A percentile compares a stretch with the other conserved stretches of the same genome.
Evolutionary conservation across 768 basidiomycete species (phyloP).

Genomic region (Crucibulum laeve): DNA sequence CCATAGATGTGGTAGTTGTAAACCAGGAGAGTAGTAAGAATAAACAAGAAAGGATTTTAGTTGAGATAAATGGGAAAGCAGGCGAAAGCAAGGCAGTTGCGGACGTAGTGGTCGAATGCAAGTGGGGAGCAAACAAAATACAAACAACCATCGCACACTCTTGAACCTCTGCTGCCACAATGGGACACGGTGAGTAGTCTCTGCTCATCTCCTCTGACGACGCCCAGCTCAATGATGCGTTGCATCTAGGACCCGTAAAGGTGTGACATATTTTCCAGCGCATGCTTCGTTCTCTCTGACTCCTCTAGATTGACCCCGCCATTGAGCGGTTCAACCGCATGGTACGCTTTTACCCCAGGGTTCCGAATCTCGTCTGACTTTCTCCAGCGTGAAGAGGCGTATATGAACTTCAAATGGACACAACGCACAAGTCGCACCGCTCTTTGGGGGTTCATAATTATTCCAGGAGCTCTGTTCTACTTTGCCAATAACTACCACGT

Average conservation of each 20-base stretch:
- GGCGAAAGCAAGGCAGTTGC: too few species aligned
- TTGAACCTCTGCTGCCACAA: conserved; percentile 22
- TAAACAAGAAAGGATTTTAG: too few species aligned
- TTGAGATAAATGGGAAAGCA: too few species aligned
- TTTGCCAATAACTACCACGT: conserved; percentile 42
- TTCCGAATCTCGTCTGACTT: conserved; percentile 6
- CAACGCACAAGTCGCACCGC: conserved; percentile 57
- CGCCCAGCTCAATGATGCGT: too few species aligned
- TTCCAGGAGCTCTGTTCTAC: conserved; percentile 56
- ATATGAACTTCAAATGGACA: conserved; percentile 81
- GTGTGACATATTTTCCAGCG: conserved; percentile 25
- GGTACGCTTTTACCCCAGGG: conserved; percentile 23
- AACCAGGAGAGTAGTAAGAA: neutral
- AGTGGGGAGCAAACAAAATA: conserved; percentile 30
- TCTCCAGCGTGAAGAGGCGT: conserved; percentile 81
- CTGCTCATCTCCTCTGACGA: too few species aligned
- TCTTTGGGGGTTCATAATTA: conserved; percentile 57
- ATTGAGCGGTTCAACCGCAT: conserved; percentile 53
- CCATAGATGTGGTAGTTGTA: too few species aligned
- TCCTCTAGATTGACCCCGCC: conserved; percentile 48
- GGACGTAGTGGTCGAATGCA: conserved; percentile 23
- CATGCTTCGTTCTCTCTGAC: neutral
- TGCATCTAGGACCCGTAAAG: conserved; percentile 50
- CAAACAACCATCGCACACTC: conserved; percentile 27
- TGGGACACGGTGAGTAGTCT: conserved; percentile 54